These are phyloP conservation scores for Paecilomyces niveus DNA, from an alignment of 2,329 filamentous ascomycete genomes.

Conservation along the genomic window DNA sequence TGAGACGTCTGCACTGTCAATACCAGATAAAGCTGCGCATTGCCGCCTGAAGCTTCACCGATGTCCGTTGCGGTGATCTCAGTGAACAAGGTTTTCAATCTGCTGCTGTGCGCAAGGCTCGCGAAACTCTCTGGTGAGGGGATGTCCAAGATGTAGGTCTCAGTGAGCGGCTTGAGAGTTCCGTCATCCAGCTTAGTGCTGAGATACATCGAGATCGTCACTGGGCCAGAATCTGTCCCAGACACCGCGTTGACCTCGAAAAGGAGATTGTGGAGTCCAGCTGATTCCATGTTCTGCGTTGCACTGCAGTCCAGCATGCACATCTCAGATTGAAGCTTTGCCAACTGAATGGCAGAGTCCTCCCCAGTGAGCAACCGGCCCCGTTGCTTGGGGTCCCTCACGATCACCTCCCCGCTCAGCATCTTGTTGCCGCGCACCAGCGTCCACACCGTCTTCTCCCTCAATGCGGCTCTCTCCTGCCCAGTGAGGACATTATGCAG, in stretches of 20 bases:
- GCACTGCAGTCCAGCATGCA: constrained; percentile 83
- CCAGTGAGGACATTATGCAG: constrained; percentile 88
- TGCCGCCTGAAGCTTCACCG: constrained; percentile 53
- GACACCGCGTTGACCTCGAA: constrained; percentile 79
- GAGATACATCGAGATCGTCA: constrained; percentile 69
- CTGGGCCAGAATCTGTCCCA: constrained; percentile 66
- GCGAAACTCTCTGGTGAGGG: constrained; percentile 66
- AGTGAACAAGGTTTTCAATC: constrained; percentile 78
- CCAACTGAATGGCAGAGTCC: constrained; percentile 87
- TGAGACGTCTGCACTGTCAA: constrained; percentile 66
- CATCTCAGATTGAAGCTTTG: constrained; percentile 91
- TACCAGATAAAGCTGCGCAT: constrained; percentile 72
- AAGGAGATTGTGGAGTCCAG: constrained; percentile 70
- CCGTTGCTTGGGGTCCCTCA: constrained; percentile 75
- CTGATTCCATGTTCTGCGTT: constrained; percentile 57
- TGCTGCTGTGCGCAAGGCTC: constrained; percentile 56
- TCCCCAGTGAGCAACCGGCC: constrained; percentile 85
- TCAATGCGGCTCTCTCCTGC: constrained; percentile 70
- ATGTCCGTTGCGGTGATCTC: constrained; percentile 74
- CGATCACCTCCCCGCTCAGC: constrained; percentile 87
- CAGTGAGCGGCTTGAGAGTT: constrained; percentile 63
- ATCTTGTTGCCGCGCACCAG: constrained; percentile 91
- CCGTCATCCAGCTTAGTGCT: constrained; percentile 63
- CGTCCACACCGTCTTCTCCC: constrained; percentile 92
- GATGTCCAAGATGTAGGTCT: constrained; percentile 74